A percentile compares a stretch with the other conserved stretches of the same genome.
These are phyloP conservation scores for Naematelia aurantialba DNA, from an alignment of 768 basidiomycete species.

Conservation along the genomic window DNA sequence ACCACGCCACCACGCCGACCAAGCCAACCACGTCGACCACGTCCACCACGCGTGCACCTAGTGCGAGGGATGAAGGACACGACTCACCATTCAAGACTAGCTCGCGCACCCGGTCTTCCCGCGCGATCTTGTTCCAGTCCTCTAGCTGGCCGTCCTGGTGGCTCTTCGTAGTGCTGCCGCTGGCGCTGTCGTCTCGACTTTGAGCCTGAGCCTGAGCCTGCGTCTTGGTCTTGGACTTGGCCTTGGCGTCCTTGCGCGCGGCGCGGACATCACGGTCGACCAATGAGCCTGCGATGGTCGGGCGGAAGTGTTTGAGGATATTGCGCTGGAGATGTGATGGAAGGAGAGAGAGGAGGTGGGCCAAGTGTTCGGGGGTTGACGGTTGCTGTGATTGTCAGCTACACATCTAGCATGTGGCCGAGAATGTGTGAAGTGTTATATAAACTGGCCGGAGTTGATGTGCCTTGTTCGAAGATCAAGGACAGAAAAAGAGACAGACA, in stretches of 20 bases:
- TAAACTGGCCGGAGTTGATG: background rate
- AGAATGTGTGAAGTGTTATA: no score
- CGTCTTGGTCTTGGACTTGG: slow-evolving; percentile 21
- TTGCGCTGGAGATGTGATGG: slow-evolving; percentile 62
- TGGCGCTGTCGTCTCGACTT: no score
- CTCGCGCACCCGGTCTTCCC: slow-evolving; percentile 9
- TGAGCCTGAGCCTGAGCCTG: no score
- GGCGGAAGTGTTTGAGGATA: slow-evolving; percentile 9
- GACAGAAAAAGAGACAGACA: no score
- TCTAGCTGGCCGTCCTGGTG: background rate
- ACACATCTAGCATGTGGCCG: no score
- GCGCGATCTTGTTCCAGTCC: slow-evolving; percentile 8
- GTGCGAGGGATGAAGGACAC: background rate
- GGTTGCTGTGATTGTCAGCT: no score
- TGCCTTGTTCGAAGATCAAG: no score
- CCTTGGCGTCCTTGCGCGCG: background rate
- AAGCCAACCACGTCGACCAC: background rate
- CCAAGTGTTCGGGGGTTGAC: slow-evolving; percentile 61
- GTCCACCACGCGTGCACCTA: no score
- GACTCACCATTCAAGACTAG: slow-evolving; percentile 7
- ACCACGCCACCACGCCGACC: no score
- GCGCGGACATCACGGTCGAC: slow-evolving; percentile 2
- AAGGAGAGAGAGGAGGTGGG: slow-evolving; percentile 71
- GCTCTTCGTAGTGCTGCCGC: no score
- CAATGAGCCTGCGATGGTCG: slow-evolving; percentile 9